phyloP scores from a whole-genome alignment of 345 rosid genomes.

The Angophora floribunda region DNA sequence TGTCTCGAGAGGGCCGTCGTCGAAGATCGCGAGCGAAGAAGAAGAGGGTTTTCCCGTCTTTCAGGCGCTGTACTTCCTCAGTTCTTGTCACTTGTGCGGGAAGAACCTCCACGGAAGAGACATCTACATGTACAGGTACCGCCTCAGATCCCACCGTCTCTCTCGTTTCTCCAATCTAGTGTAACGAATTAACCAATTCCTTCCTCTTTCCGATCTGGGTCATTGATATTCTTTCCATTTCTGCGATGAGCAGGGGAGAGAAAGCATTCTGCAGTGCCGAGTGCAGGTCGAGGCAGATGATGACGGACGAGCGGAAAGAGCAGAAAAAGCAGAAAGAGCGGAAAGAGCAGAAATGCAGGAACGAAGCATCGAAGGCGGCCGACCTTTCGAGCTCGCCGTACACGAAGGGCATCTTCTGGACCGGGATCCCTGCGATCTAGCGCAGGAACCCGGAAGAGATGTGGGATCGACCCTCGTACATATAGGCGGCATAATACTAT shows the following conservation, averaged over 20 bases:
- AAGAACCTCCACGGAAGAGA: conserved; percentile 69
- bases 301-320: conserved; percentile 44
- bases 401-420: conserved; percentile 41
- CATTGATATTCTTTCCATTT: background rate
- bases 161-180: background rate
- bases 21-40: background rate
- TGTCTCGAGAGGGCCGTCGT: background rate
- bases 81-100: conserved; percentile 48
- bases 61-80: conserved; percentile 46
- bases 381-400: conserved; percentile 36
- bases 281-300: conserved; percentile 59
- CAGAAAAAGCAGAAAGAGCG: background rate
- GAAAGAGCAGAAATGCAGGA: conserved; percentile 46
- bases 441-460: background rate
- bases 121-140: conserved; percentile 82
- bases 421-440: conserved; percentile 70
- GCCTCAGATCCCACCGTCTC: background rate
- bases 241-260: conserved; percentile 37
- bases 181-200: background rate
- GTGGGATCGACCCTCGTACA: background rate
- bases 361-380: conserved; percentile 21
- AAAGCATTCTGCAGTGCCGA: conserved; percentile 73
- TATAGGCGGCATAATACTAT: background rate
- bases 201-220: background rate
- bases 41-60: background rate